Base-by-base conservation (phyloP, 2,329 filamentous ascomycete genomes). In the Colletotrichum liaoningense region DNA sequence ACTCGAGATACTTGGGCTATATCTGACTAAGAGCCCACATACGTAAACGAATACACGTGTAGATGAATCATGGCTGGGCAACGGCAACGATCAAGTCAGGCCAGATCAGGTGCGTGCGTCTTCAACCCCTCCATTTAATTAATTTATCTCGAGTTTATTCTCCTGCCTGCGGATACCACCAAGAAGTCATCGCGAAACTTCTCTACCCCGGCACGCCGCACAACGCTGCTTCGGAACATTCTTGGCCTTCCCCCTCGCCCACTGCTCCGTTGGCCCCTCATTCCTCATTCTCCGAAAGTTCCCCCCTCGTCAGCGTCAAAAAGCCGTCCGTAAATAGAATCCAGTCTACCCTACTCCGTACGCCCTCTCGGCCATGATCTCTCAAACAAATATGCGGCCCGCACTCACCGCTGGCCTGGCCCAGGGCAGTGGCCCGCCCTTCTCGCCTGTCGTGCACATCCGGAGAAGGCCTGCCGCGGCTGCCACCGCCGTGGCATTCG, bases 291-390 rank as follows among this genome's bases (percentile, higher is more conserved):
- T 69, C 22, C 22, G 28, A 42, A 42, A 42, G 42, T n/a, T 59
- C 46, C 42, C 68, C 62, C 35, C 49, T 57, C 49, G 64, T 63
- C 35, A 33, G 35, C 49, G 57, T 72, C 69, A 63, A 26, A 26
- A 26, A 16, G 38, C 7, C 16, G 22, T 72, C 64, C 69, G 69
- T 46, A 72, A 72, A 72, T 72, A 72, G 69, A 54, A 69, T 63
- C 69, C n/a, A 59, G n/a, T 35, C 33, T 35, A 35, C 30, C 35
- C 68, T 62, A 14, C 14, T 6, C 14, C 14, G 14, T 42, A 16
- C 46, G 46, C 56, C 63, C 55, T 46, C 55, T 71, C 63, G 46
- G 30, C 63, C 38, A 62, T 59, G 42, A 24, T 67, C 63, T 52
- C 63, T 62, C 56, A 71, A 67, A 71, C 63, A 67, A 62, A 57